phyloP scores from a whole-genome alignment of 2,329 filamentous ascomycete genomes.

The Fusarium palustre region DNA sequence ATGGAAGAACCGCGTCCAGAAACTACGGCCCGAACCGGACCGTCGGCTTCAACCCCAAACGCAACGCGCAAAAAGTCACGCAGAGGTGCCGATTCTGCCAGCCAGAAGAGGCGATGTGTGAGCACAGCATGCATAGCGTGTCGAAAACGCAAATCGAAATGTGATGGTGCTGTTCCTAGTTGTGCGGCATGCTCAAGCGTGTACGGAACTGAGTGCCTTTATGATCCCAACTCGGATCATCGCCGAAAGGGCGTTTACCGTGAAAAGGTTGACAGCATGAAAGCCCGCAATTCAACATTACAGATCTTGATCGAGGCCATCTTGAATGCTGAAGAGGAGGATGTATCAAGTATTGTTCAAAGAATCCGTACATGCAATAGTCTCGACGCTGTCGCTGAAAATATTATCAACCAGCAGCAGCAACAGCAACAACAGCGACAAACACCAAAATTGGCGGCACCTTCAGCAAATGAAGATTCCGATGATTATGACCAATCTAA shows the following conservation, averaged over 20 bases:
- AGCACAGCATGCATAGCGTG: slow-evolving; percentile 88
- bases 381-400: slow-evolving; percentile 67
- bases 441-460: slow-evolving; percentile 44
- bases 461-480: slow-evolving; percentile 55
- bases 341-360: slow-evolving; percentile 82
- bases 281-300: slow-evolving; percentile 86
- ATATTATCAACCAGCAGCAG: slow-evolving; percentile 57
- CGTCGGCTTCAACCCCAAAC: slow-evolving; percentile 25
- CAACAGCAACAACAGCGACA: slow-evolving; percentile 57
- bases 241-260: slow-evolving; percentile 97
- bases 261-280: slow-evolving; percentile 89
- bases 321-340: slow-evolving; percentile 88
- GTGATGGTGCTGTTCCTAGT: slow-evolving; percentile 89
- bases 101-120: slow-evolving; percentile 79
- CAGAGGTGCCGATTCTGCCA: slow-evolving; percentile 60
- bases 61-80: slow-evolving; percentile 60
- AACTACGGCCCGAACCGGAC: slow-evolving; percentile 18
- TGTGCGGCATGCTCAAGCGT: slow-evolving; percentile 97
- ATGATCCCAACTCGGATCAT: slow-evolving; percentile 96
- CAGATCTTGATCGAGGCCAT: slow-evolving; percentile 95
- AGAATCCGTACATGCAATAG: slow-evolving; percentile 88
- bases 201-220: slow-evolving; percentile 89
- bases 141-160: slow-evolving; percentile 84
- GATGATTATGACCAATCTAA: slow-evolving; percentile 55
- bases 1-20: slow-evolving; percentile 40